Conservation (phyloP, 768 basidiomycete genomes). For the Hypholoma sublateritium region DNA sequence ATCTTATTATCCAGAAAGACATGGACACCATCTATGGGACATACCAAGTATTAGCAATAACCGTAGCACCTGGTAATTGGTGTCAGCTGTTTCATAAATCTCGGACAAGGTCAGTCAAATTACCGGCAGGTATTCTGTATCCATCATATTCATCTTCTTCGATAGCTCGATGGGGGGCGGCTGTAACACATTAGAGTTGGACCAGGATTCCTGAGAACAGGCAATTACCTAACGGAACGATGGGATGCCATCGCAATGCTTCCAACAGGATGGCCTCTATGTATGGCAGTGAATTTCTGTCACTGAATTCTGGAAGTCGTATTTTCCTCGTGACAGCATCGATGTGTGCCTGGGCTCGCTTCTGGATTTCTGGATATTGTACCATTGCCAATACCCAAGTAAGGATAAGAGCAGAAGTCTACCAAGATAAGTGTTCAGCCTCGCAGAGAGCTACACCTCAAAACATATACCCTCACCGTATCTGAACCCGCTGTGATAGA, state of each 20-base stretch:
- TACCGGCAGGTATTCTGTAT: not conserved
- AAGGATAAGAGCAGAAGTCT: conserved; percentile 28
- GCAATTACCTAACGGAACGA: conserved; percentile 34
- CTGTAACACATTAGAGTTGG: conserved; percentile 17
- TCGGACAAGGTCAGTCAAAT: not conserved
- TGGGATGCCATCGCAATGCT: conserved; percentile 39
- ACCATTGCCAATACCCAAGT: conserved; percentile 36
- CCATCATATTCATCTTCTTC: not conserved
- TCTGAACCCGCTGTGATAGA: not conserved
- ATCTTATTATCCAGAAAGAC: not conserved
- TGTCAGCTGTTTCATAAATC: not conserved
- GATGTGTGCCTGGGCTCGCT: conserved; percentile 42
- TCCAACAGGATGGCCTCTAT: conserved; percentile 43
- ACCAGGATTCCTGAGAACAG: not conserved
- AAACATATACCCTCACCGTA: too few relatives aligned
- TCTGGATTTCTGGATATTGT: conserved; percentile 39
- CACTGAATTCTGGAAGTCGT: conserved; percentile 41
- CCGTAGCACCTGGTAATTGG: not conserved
- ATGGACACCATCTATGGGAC: not conserved
- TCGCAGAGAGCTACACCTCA: too few relatives aligned
- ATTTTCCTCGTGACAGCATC: conserved; percentile 38
- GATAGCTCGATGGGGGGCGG: conserved; percentile 11
- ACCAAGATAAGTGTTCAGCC: too few relatives aligned
- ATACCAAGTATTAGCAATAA: not conserved
- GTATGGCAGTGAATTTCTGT: conserved; percentile 39